Evolutionary conservation across 2,329 filamentous ascomycete species (phyloP), one percentile per base, ranked within the genome.

Genomic region (Penicillium hesseltinei): DNA sequence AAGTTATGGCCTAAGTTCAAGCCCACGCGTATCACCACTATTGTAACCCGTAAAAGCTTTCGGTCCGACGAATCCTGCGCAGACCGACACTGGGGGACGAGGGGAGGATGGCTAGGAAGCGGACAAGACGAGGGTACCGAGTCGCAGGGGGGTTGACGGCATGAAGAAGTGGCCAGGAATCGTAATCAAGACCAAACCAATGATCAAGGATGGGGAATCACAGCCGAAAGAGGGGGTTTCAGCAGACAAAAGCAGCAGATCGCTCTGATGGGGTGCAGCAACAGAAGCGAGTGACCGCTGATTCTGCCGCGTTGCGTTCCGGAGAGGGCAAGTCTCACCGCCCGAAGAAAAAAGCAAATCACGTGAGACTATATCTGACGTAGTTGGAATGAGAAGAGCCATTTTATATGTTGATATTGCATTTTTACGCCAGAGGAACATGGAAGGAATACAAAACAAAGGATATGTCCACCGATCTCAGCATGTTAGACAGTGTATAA

Each of bases 51-150:
- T 42, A 54, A 50, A 56, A 55, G 51, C 56, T 57, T 47, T 60
- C 45, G 58, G 54, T 51, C 57, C 51, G 50, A 59, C 53, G 46
- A 61, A 56, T 58, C 46, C 53, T 60, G 66, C 63, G 60, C 54
- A 57, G 50, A 62, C 61, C 52, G 55, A 62, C 54, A 56, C 53
- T 66, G 57, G 64, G 64, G 49, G 64, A 60, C 58, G 58, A 66
- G 63, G 54, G 62, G 63, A 66, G 67, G 62, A 64, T 65, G 63
- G 62, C 63, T 70, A 73, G 54, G 65, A 73, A 68, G 69, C 65
- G 67, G 69, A 70, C 67, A 69, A 66, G 61, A 70, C 65, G 65
- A 73, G 60, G 60, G 66, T 64, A 65, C 56, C 69, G 66, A 61
- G 68, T 64, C 62, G 71, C 64, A 66, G 65, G 59, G 67, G 64